Base-by-base conservation (phyloP, 2,329 filamentous ascomycete genomes). In the Penicillium sp. region DNA sequence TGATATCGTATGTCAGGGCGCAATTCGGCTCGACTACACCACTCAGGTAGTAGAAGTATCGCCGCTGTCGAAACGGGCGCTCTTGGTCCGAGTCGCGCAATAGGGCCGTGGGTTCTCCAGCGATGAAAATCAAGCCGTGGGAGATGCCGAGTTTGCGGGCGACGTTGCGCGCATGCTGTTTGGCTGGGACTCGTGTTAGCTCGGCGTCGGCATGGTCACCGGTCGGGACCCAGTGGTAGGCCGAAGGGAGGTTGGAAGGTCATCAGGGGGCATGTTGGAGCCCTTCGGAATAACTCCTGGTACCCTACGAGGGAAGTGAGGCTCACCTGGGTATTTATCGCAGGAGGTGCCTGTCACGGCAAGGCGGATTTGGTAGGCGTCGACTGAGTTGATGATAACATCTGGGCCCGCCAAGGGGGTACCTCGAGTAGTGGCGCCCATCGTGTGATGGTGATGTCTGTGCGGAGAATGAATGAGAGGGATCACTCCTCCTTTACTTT, bases 11-110 rank as follows among this genome's bases (percentile, higher is more conserved):
- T 2, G 80, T 82, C 40, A 86, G 63, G 54, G 79, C 74, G 62
- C 81, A 85, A 60, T 83, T 79, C 2, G 82, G 71, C 55, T 82
- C 79, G 51, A 83, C 75, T 22, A 77, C 71, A 53, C 83, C 83
- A 53, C 77, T 81, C 43, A 86, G 67, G 60, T 86, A 86, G 69
- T 83, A 85, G 64, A 86, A 86, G 66, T 85, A 86, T 22, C 84
- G 79, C 59, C 79, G 77, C 65, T 87, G 84, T 14, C 84, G 78
- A 62, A 86, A 86, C 6, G 77, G 75, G 20, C 75, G 75, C 53
- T 75, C 72, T 74, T 84, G 80, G 58, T 87, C 85, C 26, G 82
- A 85, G 63, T 87, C 84, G 55, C 83, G 81, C 59, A 79, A 78
- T 51, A 78, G 75, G 42, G 75, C 69, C 4, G 77, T 78, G 3